These are phyloP conservation scores for Aureobasidium sp. DNA, from an alignment of 2,329 filamentous ascomycete species.

Conservation along the genomic window DNA sequence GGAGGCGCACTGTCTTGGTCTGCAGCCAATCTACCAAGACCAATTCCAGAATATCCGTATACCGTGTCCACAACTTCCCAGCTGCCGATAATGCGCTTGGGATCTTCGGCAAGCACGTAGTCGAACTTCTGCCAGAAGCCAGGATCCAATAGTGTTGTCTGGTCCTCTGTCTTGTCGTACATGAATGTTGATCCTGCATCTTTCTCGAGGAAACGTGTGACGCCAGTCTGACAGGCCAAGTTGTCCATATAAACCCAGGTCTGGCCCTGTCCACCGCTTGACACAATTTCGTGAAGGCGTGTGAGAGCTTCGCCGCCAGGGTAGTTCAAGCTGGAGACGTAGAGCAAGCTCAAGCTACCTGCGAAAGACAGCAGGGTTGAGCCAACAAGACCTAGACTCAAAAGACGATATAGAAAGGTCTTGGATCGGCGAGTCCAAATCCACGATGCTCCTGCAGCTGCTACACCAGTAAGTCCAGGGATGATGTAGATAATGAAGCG, in stretches of 20 bases:
- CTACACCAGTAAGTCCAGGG: conserved; percentile 69
- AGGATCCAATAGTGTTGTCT: conserved; percentile 36
- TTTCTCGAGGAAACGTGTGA: conserved; percentile 49
- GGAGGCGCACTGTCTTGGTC: not conserved
- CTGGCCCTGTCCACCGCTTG: not conserved
- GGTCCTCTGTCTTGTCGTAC: conserved; percentile 53
- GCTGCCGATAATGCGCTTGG: conserved; percentile 37
- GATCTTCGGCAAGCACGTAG: conserved; percentile 47
- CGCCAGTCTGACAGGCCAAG: conserved; percentile 53
- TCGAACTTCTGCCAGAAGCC: conserved; percentile 51
- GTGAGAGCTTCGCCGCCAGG: conserved; percentile 75
- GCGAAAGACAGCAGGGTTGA: conserved; percentile 54
- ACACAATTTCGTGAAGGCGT: conserved; percentile 28
- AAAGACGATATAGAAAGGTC: conserved; percentile 44
- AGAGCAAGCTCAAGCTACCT: conserved; percentile 58
- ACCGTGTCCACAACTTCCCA: conserved; percentile 46
- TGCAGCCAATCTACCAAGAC: conserved; percentile 2
- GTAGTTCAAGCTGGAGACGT: conserved; percentile 83
- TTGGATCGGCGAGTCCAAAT: conserved; percentile 54
- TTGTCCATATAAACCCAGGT: conserved; percentile 48
- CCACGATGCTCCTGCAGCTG: conserved; percentile 64
- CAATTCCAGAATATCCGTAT: conserved; percentile 43
- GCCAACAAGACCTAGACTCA: conserved; percentile 46
- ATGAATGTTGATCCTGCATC: conserved; percentile 33
- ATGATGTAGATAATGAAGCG: conserved; percentile 88